Conservation (phyloP, 2,329 filamentous ascomycete species). For the Cadophora gregata region DNA sequence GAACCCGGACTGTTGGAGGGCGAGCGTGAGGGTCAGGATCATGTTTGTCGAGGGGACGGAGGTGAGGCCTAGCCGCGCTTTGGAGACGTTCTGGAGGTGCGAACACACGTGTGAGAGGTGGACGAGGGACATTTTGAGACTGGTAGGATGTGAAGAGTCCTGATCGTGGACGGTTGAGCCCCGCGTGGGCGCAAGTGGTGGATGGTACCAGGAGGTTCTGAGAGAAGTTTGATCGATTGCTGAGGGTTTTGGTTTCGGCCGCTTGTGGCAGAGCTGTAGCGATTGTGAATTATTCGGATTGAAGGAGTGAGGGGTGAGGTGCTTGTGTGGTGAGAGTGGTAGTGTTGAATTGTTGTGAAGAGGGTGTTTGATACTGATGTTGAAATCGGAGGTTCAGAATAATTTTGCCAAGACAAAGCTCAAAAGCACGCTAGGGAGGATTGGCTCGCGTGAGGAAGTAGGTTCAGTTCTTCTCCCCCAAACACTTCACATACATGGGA, state of each 20-base stretch:
- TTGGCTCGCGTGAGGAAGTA: too few species aligned
- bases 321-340: background rate
- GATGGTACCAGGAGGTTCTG: background rate
- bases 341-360: background rate
- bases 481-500: too few species aligned
- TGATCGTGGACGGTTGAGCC: background rate
- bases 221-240: background rate
- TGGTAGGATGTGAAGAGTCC: background rate
- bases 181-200: slow-evolving; percentile 8
- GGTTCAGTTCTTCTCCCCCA: too few species aligned
- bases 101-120: slow-evolving; percentile 74
- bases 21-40: slow-evolving; percentile 66
- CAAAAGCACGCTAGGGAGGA: background rate
- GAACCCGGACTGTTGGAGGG: slow-evolving; percentile 73
- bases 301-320: background rate
- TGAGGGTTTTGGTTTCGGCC: background rate
- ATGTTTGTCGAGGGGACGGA: slow-evolving; percentile 72
- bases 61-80: slow-evolving; percentile 70
- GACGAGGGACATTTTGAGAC: slow-evolving; percentile 68
- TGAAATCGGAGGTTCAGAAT: background rate
- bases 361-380: background rate
- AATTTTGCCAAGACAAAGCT: slow-evolving; percentile 6
- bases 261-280: background rate
- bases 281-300: background rate
- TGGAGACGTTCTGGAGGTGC: slow-evolving; percentile 75